Evolutionary conservation across 75 land plant genomes (phyloP).

Genomic region (Adiantum capillusveneris): DNA sequence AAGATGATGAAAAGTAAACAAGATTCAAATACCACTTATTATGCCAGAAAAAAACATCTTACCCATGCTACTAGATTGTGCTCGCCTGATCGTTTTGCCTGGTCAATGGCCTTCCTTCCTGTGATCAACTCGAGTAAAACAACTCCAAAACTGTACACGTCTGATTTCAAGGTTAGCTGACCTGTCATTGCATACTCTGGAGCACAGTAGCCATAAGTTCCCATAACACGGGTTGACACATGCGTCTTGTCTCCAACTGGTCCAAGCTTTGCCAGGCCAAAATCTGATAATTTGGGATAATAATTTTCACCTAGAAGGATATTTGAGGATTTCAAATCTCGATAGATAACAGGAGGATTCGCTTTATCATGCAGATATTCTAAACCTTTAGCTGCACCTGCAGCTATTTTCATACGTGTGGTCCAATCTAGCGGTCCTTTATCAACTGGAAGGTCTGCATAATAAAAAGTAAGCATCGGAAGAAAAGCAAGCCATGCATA

Average conservation of each 20-base stretch:
- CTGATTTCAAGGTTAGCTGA: too few relatives aligned
- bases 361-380: slow-evolving; percentile 65
- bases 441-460: slow-evolving; percentile 49
- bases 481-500: background rate
- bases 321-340: too few relatives aligned
- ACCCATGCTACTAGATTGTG: slow-evolving; percentile 80
- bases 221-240: too few relatives aligned
- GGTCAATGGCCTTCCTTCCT: slow-evolving; percentile 43
- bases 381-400: slow-evolving; percentile 63
- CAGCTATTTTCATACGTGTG: slow-evolving; percentile 64
- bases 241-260: slow-evolving; percentile 85
- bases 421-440: slow-evolving; percentile 53
- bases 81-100: slow-evolving; percentile 44
- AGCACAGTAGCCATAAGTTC: too few relatives aligned
- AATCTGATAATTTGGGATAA: slow-evolving; percentile 70
- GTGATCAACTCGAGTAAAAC: slow-evolving; percentile 43
- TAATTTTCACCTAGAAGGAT: slow-evolving; percentile 51
- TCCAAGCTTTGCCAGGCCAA: slow-evolving; percentile 68
- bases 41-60: too few relatives aligned
- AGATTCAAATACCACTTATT: too few relatives aligned
- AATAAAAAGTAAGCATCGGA: background rate
- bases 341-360: too few relatives aligned
- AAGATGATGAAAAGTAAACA: too few relatives aligned
- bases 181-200: too few relatives aligned
- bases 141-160: slow-evolving; percentile 54